Conservation (phyloP, 2,329 filamentous ascomycete species). For the Aspergillus pseudotamarii region DNA sequence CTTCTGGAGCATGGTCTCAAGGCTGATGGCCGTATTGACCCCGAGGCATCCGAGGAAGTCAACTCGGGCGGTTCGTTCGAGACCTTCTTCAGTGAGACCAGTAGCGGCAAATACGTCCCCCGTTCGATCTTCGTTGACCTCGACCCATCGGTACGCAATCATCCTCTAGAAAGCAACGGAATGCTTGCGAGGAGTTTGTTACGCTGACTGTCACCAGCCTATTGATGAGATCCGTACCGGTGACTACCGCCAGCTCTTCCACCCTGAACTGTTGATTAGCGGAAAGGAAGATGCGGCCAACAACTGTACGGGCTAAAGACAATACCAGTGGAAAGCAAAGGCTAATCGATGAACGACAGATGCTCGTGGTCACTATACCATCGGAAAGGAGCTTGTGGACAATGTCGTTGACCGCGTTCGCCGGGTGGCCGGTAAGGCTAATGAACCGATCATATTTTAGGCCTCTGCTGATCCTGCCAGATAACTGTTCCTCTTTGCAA, state of each 20-base stretch:
- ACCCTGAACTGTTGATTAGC: constrained; percentile 67
- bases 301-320: constrained; percentile 55
- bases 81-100: constrained; percentile 69
- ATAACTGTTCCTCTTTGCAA: constrained; percentile 68
- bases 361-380: constrained; percentile 69
- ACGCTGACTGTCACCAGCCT: constrained; percentile 45
- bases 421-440: constrained; percentile 59
- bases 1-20: constrained; percentile 67
- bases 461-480: constrained; percentile 39
- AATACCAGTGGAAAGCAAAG: neutral
- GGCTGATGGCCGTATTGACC: constrained; percentile 61
- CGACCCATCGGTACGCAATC: constrained; percentile 59
- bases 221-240: constrained; percentile 70
- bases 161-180: neutral
- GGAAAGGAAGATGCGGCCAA: constrained; percentile 72
- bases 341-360: constrained; percentile 45
- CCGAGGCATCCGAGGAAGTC: constrained; percentile 55
- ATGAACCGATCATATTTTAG: neutral
- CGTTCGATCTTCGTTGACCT: constrained; percentile 69
- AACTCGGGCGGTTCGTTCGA: constrained; percentile 62
- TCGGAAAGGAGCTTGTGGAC: constrained; percentile 69
- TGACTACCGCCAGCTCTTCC: constrained; percentile 64
- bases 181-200: neutral
- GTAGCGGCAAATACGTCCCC: constrained; percentile 67
- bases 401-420: constrained; percentile 66